Conservation (phyloP, 2,329 filamentous ascomycete genomes). For the Leptographium galeiforme region DNA sequence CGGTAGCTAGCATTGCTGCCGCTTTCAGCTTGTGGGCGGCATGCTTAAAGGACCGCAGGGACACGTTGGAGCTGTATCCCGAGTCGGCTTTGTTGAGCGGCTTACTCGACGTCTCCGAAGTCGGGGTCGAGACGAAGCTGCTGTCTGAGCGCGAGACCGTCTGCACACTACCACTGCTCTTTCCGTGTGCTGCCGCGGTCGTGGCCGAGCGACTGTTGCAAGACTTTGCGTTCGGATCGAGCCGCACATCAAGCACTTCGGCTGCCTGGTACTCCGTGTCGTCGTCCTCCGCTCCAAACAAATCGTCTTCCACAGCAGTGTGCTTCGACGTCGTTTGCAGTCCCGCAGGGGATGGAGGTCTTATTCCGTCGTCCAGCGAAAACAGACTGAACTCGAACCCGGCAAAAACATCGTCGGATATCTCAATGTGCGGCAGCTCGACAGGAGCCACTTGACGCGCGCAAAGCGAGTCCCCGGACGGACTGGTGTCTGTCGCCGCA, state of each 20-base stretch:
- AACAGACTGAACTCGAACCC: slow-evolving; percentile 21
- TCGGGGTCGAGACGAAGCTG: slow-evolving; percentile 33
- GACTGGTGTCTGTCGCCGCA: neutral
- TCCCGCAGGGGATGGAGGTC: slow-evolving; percentile 16
- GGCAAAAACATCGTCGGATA: slow-evolving; percentile 11
- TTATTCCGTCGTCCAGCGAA: slow-evolving; percentile 18
- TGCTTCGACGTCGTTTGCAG: slow-evolving; percentile 32
- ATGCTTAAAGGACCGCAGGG: slow-evolving; percentile 37
- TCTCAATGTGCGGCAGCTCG: slow-evolving; percentile 4
- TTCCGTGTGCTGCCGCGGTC: neutral
- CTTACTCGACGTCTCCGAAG: slow-evolving; percentile 27
- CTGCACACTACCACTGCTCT: slow-evolving; percentile 7
- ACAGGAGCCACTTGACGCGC: neutral
- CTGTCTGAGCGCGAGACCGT: slow-evolving; percentile 30
- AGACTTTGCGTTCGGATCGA: slow-evolving; percentile 31
- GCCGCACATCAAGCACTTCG: slow-evolving; percentile 27
- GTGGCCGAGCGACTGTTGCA: slow-evolving; percentile 11
- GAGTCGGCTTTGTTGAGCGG: slow-evolving; percentile 45
- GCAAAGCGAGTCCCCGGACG: neutral
- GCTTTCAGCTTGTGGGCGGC: slow-evolving; percentile 17
- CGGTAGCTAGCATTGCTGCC: slow-evolving; percentile 1
- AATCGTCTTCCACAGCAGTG: slow-evolving; percentile 31
- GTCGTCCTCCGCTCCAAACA: slow-evolving; percentile 31
- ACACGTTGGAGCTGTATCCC: slow-evolving; percentile 47
- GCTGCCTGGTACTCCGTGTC: slow-evolving; percentile 18